Evolutionary conservation across 345 rosid species (phyloP).

Genomic region (Acer saccharum): DNA sequence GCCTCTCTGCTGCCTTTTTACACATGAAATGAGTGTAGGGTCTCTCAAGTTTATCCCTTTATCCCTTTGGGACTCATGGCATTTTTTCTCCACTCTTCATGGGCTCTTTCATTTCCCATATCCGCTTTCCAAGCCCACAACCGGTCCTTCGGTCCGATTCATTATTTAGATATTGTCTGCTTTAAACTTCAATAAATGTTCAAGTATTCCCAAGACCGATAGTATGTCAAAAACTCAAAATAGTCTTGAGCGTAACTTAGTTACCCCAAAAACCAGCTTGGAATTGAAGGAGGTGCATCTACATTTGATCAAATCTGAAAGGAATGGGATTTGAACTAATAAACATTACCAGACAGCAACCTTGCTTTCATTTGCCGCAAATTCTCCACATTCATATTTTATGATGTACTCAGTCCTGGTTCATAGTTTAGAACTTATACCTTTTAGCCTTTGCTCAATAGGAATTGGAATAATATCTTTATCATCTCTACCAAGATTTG

Average conservation of each 20-base stretch:
- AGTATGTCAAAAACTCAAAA: too few relatives aligned
- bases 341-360: background rate
- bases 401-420: background rate
- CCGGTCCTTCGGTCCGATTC: background rate
- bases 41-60: background rate
- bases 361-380: background rate
- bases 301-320: background rate
- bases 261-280: too few relatives aligned
- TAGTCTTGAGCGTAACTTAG: too few relatives aligned
- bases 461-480: slow-evolving; percentile 1
- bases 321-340: background rate
- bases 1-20: background rate
- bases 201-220: too few relatives aligned
- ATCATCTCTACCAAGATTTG: background rate
- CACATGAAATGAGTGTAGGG: background rate
- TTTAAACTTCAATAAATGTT: too few relatives aligned
- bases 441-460: background rate
- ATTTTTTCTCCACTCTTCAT: background rate
- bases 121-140: too few relatives aligned
- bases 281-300: background rate
- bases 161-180: too few relatives aligned
- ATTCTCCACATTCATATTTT: background rate
- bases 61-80: background rate
- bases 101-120: background rate
- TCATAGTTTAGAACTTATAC: background rate